These are phyloP conservation scores for Colletotrichum brevisporum DNA, from an alignment of 2,329 filamentous ascomycete species.

Conservation along the genomic window DNA sequence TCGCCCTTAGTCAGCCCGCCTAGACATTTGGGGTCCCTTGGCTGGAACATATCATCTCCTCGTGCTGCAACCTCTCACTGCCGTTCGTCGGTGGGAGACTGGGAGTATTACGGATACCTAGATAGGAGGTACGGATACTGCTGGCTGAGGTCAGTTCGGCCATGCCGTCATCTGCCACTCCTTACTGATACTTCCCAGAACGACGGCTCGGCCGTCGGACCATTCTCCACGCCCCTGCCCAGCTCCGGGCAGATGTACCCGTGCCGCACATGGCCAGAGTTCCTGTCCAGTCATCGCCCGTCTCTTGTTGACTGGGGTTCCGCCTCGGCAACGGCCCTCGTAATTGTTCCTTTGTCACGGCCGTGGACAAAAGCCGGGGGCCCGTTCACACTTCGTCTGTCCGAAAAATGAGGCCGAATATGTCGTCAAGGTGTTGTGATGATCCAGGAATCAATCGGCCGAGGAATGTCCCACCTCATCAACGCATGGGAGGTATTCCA, in stretches of 20 bases:
- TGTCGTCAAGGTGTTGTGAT: neutral
- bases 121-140: too few relatives aligned
- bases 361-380: neutral
- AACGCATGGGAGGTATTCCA: neutral
- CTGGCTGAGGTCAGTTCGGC: neutral
- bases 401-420: neutral
- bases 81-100: neutral
- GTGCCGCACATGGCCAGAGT: neutral
- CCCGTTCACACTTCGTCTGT: too few relatives aligned
- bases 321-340: neutral
- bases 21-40: constrained; percentile 6
- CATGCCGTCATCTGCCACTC: neutral
- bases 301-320: neutral
- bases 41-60: neutral
- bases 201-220: neutral
- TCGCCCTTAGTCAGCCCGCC: constrained; percentile 11
- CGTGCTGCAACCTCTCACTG: neutral
- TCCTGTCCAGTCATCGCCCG: neutral
- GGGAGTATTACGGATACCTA: too few relatives aligned
- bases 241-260: neutral
- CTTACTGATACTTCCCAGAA: neutral
- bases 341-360: neutral
- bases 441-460: neutral
- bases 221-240: neutral
- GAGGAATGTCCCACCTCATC: constrained; percentile 15